These are phyloP conservation scores for Asterionellopsis glacialis DNA, from an alignment of 108 stramenopile species.

Conservation along the genomic window DNA sequence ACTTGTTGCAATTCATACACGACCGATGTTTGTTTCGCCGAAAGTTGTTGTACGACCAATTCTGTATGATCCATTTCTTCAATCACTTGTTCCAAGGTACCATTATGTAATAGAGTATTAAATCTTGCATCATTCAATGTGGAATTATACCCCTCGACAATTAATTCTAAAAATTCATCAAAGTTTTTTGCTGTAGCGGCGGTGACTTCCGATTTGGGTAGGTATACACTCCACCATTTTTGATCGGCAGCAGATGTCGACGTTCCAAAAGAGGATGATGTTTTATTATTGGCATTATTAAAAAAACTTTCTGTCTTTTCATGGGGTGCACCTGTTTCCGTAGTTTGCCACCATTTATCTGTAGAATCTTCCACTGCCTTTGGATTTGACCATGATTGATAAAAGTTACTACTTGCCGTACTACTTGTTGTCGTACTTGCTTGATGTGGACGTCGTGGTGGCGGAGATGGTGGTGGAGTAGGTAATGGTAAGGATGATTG, in stretches of 20 bases:
- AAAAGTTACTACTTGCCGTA: too few relatives aligned
- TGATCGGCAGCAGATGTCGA: too few relatives aligned
- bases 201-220: conserved; percentile 67
- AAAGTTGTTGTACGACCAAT: conserved; percentile 59
- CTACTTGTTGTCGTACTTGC: too few relatives aligned
- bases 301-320: too few relatives aligned
- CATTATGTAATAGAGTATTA: conserved; percentile 39
- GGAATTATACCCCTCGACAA: conserved; percentile 52
- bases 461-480: too few relatives aligned
- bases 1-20: too few relatives aligned
- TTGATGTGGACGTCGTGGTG: too few relatives aligned
- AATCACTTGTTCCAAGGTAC: conserved; percentile 60
- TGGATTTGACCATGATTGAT: too few relatives aligned
- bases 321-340: too few relatives aligned
- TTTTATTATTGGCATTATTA: neutral
- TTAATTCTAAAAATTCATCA: conserved; percentile 74
- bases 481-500: too few relatives aligned
- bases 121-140: conserved; percentile 53
- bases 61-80: conserved; percentile 81
- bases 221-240: conserved; percentile 63
- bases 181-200: conserved; percentile 51
- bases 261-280: conserved; percentile 17
- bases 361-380: too few relatives aligned
- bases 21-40: conserved; percentile 1
- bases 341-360: too few relatives aligned